These are phyloP conservation scores for Microstroma glucosiphilum DNA, from an alignment of 1,284 basidiomycete genomes.

Conservation along the genomic window DNA sequence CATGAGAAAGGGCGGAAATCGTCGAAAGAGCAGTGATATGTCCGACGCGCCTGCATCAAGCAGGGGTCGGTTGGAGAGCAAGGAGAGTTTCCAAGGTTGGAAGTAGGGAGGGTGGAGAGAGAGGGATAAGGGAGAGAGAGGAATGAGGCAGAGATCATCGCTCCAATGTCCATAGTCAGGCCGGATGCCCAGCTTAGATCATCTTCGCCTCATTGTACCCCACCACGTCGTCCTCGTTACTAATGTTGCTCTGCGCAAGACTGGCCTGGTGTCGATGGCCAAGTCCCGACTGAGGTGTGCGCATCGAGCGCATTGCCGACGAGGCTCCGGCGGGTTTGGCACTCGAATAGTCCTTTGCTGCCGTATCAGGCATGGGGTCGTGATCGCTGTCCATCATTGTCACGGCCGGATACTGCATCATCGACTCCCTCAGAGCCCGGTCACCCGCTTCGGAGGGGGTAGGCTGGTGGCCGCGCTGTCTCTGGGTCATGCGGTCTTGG, in stretches of 20 bases:
- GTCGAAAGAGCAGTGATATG: too few species aligned
- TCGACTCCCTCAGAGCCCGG: conserved; percentile 27
- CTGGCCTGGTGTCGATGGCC: conserved; percentile 24
- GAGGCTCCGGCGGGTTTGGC: conserved; percentile 3
- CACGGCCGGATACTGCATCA: conserved; percentile 38
- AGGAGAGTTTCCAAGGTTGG: too few species aligned
- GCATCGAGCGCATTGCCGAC: conserved; percentile 28
- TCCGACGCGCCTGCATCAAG: too few species aligned
- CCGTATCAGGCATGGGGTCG: conserved; percentile 31
- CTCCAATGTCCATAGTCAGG: too few species aligned
- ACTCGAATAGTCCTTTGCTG: conserved; percentile 5
- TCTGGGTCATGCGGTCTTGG: conserved; percentile 19
- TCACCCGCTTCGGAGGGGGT: not conserved
- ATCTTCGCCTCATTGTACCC: conserved; percentile 38
- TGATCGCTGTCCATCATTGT: conserved; percentile 32
- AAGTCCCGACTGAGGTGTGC: conserved; percentile 20
- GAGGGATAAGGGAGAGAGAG: too few species aligned
- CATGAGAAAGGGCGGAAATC: too few species aligned
- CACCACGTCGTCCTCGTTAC: conserved; percentile 45
- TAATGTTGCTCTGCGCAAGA: conserved; percentile 30
- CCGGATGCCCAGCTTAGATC: not conserved
- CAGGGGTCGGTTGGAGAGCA: too few species aligned
- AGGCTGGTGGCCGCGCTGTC: not conserved
- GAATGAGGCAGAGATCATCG: too few species aligned
- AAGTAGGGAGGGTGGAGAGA: too few species aligned